These are phyloP conservation scores for Microcera coccophila DNA, from an alignment of 2,329 filamentous ascomycete species.

Conservation along the genomic window DNA sequence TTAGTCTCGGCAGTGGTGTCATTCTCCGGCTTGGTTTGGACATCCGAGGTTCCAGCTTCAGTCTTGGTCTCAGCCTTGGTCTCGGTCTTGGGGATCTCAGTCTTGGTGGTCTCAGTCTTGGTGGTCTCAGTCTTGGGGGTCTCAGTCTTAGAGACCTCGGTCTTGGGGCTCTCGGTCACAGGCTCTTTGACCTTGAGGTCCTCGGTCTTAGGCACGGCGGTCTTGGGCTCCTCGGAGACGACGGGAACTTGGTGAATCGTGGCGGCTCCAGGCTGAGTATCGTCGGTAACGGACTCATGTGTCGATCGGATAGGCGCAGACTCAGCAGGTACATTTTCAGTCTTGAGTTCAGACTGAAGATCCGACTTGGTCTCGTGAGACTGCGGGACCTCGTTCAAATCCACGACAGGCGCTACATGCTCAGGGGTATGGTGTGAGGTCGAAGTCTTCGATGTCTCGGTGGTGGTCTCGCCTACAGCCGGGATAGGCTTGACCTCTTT, in stretches of 20 bases:
- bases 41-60: slow-evolving; percentile 13
- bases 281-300: too few species aligned
- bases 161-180: slow-evolving; percentile 14
- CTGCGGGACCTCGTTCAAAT: slow-evolving; percentile 11
- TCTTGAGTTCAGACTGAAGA: slow-evolving; percentile 1
- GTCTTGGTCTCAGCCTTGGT: slow-evolving; percentile 10
- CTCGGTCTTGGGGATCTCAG: slow-evolving; percentile 15
- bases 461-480: slow-evolving; percentile 29
- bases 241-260: background rate
- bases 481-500: slow-evolving; percentile 53
- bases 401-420: too few species aligned
- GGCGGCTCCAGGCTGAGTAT: too few species aligned
- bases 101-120: slow-evolving; percentile 13
- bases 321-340: too few species aligned
- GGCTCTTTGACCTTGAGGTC: too few species aligned
- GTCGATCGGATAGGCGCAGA: too few species aligned
- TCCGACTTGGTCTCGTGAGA: background rate
- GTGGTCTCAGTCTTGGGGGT: slow-evolving; percentile 7
- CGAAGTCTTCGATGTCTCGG: slow-evolving; percentile 5
- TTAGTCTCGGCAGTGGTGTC: slow-evolving; percentile 2
- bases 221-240: slow-evolving; percentile 2
- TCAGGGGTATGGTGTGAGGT: too few species aligned
- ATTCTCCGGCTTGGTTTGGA: background rate
- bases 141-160: slow-evolving; percentile 5
- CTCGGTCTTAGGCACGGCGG: slow-evolving; percentile 6